Evolutionary conservation across 2,329 filamentous ascomycete genomes (phyloP).

Genomic region (Aphanoascus verrucosus): DNA sequence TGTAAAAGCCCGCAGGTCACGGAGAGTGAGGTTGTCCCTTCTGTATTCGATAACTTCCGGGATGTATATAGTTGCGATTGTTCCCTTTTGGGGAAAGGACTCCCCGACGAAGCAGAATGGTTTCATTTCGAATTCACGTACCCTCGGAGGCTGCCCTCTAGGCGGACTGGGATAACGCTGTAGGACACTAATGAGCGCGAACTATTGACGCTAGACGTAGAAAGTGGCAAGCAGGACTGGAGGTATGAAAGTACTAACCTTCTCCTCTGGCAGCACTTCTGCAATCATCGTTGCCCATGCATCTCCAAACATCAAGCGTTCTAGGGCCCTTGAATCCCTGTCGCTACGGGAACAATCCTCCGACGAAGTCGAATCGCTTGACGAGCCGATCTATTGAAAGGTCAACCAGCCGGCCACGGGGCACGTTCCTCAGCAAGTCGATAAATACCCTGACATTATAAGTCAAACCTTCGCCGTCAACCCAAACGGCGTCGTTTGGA

Average conservation of each 20-base stretch:
- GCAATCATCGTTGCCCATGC: not conserved
- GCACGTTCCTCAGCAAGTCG: no score
- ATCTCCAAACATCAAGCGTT: no score
- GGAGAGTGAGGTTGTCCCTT: not conserved
- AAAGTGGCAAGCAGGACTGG: not conserved
- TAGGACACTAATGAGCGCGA: not conserved
- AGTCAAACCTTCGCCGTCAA: no score
- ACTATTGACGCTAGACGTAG: not conserved
- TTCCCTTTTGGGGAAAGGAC: constrained; percentile 7
- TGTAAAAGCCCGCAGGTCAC: constrained; percentile 13
- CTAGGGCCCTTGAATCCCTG: no score
- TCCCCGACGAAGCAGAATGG: not conserved
- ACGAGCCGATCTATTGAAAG: no score
- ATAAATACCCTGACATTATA: no score
- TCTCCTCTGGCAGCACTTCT: not conserved
- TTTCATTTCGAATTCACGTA: not conserved
- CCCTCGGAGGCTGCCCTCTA: not conserved
- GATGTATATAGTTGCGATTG: constrained; percentile 10
- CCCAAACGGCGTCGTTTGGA: no score
- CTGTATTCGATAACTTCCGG: not conserved
- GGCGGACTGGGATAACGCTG: not conserved
- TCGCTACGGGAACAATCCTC: no score
- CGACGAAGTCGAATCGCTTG: no score
- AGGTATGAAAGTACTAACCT: not conserved
- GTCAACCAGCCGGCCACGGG: no score